These are phyloP conservation scores for Arabidopsis thaliana DNA, from an alignment of 345 rosid species.

Conservation along the genomic window TAIR10.1 NC_003071.7:2272001-2272500, in stretches of 20 bases:
- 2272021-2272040: conserved; percentile 58
- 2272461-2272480: conserved; percentile 5
- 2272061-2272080: conserved; percentile 73
- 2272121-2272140: conserved; percentile 46
- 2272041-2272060: conserved; percentile 63
- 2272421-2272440: conserved; percentile 46
- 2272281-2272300: neutral
- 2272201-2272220: conserved; percentile 35
- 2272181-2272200: neutral
- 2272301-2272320: neutral
- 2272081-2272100: conserved; percentile 60
- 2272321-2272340: conserved; percentile 30
- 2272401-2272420: conserved; percentile 31
- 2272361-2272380: conserved; percentile 33
- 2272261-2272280: neutral
- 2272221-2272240: conserved; percentile 13
- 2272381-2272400: conserved; percentile 42
- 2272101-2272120: conserved; percentile 82
- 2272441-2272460: conserved; percentile 34
- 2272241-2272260: conserved; percentile 22
- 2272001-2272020: conserved; percentile 62
- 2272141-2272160: conserved; percentile 33
- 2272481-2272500: conserved; percentile 30
- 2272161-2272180: neutral
- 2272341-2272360: conserved; percentile 45